phyloP scores from a whole-genome alignment of 257 asterid species.

The Gardenia jasminoides region DNA sequence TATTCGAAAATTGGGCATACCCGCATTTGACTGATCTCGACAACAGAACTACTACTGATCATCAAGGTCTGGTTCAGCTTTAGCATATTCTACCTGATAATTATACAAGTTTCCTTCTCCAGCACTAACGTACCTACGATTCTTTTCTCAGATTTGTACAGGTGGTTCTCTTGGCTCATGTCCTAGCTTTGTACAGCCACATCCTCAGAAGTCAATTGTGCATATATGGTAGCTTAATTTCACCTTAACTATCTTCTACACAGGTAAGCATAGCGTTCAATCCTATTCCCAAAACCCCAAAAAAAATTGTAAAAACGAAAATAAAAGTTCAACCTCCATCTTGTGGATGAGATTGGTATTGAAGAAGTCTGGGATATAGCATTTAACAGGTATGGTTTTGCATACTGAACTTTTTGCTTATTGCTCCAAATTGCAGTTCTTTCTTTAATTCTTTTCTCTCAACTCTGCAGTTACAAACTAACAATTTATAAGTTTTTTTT shows the following conservation, averaged over 20 bases:
- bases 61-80: conserved; percentile 35
- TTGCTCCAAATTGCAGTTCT: not conserved
- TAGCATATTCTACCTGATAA: not conserved
- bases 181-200: conserved; percentile 14
- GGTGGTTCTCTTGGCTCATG: conserved; percentile 42
- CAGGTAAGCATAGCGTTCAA: conserved; percentile 6
- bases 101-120: not conserved
- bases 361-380: not conserved
- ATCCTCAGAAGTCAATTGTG: not conserved
- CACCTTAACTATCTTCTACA: not conserved
- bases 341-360: not conserved
- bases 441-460: not conserved
- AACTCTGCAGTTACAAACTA: too few species aligned
- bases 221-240: not conserved
- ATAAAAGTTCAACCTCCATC: not conserved
- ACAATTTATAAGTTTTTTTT: too few species aligned
- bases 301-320: not conserved
- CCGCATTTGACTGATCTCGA: conserved; percentile 42
- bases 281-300: not conserved
- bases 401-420: not conserved
- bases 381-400: conserved; percentile 17
- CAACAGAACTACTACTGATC: conserved; percentile 25
- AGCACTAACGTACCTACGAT: not conserved
- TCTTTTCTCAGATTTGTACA: conserved; percentile 30
- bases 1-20: conserved; percentile 47